Conservation (phyloP, 2,329 filamentous ascomycete species). For the Pseudopyricularia javanii region DNA sequence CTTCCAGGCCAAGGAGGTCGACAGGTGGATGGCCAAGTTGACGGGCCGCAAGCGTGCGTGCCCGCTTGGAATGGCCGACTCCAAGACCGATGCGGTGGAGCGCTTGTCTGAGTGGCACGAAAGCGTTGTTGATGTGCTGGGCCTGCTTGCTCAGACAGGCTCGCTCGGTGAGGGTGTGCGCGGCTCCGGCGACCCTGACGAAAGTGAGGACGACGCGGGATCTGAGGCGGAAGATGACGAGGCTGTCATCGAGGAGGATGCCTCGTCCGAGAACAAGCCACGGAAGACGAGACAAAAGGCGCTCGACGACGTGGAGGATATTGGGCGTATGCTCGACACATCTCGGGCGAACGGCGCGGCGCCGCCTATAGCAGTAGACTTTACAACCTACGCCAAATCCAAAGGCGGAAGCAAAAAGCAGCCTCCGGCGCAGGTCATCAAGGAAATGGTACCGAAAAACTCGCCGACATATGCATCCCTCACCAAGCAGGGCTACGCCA, state of each 20-base stretch:
- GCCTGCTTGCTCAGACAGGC: slow-evolving; percentile 47
- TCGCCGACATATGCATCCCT: slow-evolving; percentile 82
- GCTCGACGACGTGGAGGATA: slow-evolving; percentile 74
- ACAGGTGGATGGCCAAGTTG: slow-evolving; percentile 95
- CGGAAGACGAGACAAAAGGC: slow-evolving; percentile 29
- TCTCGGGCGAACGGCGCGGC: slow-evolving; percentile 23
- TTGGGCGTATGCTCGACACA: slow-evolving; percentile 52
- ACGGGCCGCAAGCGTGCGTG: slow-evolving; percentile 78
- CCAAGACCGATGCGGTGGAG: slow-evolving; percentile 57
- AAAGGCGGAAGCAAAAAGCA: slow-evolving; percentile 29
- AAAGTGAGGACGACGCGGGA: slow-evolving; percentile 71
- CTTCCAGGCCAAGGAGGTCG: slow-evolving; percentile 78
- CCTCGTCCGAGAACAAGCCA: slow-evolving; percentile 21
- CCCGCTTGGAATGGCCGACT: slow-evolving; percentile 78
- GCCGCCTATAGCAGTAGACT: slow-evolving; percentile 66
- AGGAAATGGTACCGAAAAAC: slow-evolving; percentile 88
- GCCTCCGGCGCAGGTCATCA: slow-evolving; percentile 34
- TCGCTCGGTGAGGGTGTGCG: slow-evolving; percentile 51
- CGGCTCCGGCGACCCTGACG: slow-evolving; percentile 71
- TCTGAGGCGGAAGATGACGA: slow-evolving; percentile 49
- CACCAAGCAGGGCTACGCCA: slow-evolving; percentile 93
- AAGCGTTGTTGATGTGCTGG: slow-evolving; percentile 62
- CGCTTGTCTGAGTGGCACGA: slow-evolving; percentile 65
- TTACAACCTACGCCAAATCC: slow-evolving; percentile 57
- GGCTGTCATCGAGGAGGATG: slow-evolving; percentile 33